These are phyloP conservation scores for Rhodotorula graminis DNA, from an alignment of 768 basidiomycete genomes.

Conservation along the genomic window DNA sequence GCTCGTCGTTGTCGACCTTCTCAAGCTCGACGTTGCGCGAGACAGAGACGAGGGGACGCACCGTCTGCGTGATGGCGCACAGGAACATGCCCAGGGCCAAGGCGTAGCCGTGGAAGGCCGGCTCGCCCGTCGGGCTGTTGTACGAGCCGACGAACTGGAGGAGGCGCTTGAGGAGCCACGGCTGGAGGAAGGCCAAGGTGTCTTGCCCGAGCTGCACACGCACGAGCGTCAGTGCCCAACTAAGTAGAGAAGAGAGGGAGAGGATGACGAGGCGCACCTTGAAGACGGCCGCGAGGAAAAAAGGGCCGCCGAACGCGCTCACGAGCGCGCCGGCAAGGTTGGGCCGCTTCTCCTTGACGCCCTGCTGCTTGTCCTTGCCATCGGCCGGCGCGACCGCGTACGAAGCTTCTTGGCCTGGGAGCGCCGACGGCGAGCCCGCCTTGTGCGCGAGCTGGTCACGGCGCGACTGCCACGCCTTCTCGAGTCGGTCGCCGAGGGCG, in stretches of 20 bases:
- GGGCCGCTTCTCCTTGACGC: conserved; percentile 47
- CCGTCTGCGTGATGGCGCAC: conserved; percentile 72
- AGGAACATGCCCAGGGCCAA: conserved; percentile 76
- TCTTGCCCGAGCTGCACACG: conserved; percentile 56
- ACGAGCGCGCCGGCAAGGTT: conserved; percentile 69
- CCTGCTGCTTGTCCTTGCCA: conserved; percentile 14
- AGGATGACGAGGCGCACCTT: conserved; percentile 19
- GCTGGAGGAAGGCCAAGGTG: conserved; percentile 73
- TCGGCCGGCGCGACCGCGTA: conserved; percentile 19
- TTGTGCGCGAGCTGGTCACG: conserved; percentile 13
- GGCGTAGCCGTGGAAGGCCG: conserved; percentile 63
- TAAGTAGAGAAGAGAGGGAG: too few relatives aligned
- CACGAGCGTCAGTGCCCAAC: background rate
- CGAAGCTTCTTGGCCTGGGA: conserved; percentile 10
- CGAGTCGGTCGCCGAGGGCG: conserved; percentile 61
- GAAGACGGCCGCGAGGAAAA: conserved; percentile 49
- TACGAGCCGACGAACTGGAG: conserved; percentile 77
- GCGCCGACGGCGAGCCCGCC: background rate
- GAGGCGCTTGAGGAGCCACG: conserved; percentile 73
- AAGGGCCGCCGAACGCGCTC: conserved; percentile 73
- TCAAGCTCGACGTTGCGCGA: too few relatives aligned
- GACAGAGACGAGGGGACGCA: conserved; percentile 42
- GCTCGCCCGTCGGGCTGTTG: conserved; percentile 52
- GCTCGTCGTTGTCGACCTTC: too few relatives aligned
- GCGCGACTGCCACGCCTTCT: conserved; percentile 58